Evolutionary conservation across 768 basidiomycete species (phyloP).

Genomic region (Paxillus rubicundulus): DNA sequence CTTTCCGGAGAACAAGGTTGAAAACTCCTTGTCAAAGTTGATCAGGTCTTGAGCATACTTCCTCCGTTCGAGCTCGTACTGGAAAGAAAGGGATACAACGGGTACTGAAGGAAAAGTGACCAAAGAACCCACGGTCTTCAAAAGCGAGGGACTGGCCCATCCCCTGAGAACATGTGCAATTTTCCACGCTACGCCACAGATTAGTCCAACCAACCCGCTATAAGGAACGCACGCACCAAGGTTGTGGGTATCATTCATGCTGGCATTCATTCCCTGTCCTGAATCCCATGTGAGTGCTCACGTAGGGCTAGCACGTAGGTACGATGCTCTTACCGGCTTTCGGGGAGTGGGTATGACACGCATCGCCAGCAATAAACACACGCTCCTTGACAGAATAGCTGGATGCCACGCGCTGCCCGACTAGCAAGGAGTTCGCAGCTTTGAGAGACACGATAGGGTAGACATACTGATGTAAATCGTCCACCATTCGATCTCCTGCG

Average conservation of each 20-base stretch:
- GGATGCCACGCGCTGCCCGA: constrained; percentile 74
- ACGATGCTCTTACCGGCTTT: constrained; percentile 48
- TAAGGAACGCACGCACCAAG: constrained; percentile 39
- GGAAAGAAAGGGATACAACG: neutral
- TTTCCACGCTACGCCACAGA: constrained; percentile 44
- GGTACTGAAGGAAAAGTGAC: neutral
- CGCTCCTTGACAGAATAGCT: constrained; percentile 58
- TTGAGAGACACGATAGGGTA: neutral
- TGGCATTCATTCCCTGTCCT: constrained; percentile 79
- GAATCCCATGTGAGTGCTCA: neutral
- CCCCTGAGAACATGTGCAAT: constrained; percentile 44
- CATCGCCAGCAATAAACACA: constrained; percentile 76
- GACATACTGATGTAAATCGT: constrained; percentile 65
- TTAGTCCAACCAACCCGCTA: constrained; percentile 45
- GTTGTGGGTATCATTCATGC: constrained; percentile 75
- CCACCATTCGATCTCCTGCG: constrained; percentile 64
- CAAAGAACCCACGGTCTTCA: constrained; percentile 39
- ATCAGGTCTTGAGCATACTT: constrained; percentile 73
- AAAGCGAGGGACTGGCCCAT: constrained; percentile 35
- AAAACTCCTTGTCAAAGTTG: constrained; percentile 63
- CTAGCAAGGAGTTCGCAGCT: constrained; percentile 29
- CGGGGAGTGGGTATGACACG: constrained; percentile 67
- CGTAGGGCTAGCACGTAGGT: neutral
- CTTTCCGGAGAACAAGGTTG: constrained; percentile 66
- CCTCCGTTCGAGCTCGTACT: constrained; percentile 71